Evolutionary conservation across 345 rosid genomes (phyloP), one percentile per base, ranked within the genome.

Genomic region (Mallotus nudiflorus): DNA sequence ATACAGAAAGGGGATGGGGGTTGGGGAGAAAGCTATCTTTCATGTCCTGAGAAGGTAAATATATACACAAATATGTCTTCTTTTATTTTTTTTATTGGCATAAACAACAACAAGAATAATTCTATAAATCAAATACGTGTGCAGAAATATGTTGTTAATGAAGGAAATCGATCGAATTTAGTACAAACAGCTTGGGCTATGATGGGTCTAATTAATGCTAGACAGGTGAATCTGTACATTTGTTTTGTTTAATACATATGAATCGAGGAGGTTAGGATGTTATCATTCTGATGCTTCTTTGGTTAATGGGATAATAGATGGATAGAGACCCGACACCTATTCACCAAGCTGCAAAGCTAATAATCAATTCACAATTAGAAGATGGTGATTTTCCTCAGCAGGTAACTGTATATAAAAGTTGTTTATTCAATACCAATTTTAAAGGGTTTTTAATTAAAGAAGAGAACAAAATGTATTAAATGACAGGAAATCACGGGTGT

Each of bases 401-500:
- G 82, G 85, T 78, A 71, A 11, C 8, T 10, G 19, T 18, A 2
- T 18, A 49, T 5, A 18, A 49, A 49, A 18, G 24, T 49, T 49
- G 18, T 49, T 4, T 4, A 11, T 45, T 45, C n/a, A n/a, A n/a
- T n/a, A n/a, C n/a, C n/a, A n/a, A n/a, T n/a, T n/a, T n/a, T n/a
- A n/a, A n/a, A n/a, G n/a, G n/a, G n/a, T n/a, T n/a, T n/a, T n/a
- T n/a, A n/a, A n/a, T n/a, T n/a, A n/a, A n/a, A n/a, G n/a, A n/a
- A n/a, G n/a, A n/a, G n/a, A n/a, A n/a, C n/a, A n/a, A n/a, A n/a
- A n/a, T n/a, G n/a, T n/a, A n/a, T n/a, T n/a, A n/a, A n/a, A 25
- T 70, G 63, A 20, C 82, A 88, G 93, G 91, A 90, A 77, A 78
- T 90, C 70, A 88, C 88, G 45, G 90, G 96, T 29, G 93, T 88